A percentile compares a stretch with the other conserved stretches of the same genome.
These are phyloP conservation scores for Ceratobasidium papillatum DNA, from an alignment of 1,284 basidiomycete genomes.

Conservation along the genomic window DNA sequence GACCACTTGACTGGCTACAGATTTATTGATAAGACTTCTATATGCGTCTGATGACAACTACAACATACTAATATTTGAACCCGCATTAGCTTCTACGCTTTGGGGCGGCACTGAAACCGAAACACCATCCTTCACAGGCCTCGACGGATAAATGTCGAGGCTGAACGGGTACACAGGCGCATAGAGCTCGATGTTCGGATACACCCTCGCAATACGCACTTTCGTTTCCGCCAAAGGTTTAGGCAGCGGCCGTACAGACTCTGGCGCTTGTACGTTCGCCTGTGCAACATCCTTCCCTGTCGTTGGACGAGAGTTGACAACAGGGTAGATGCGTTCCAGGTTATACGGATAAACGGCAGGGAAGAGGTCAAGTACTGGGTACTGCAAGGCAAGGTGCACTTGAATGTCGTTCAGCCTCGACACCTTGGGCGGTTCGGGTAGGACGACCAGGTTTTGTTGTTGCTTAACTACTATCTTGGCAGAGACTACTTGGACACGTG, in stretches of 20 bases:
- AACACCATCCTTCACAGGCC: neutral
- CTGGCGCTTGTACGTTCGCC: neutral
- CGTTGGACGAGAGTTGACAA: neutral
- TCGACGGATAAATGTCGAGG: slow-evolving; percentile 38
- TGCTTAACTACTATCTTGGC: neutral
- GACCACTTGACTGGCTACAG: neutral
- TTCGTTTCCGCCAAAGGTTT: neutral
- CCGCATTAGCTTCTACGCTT: neutral
- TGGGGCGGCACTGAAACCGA: neutral
- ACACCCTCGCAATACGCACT: slow-evolving; percentile 25
- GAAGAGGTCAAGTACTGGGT: slow-evolving; percentile 47
- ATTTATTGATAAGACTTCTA: slow-evolving; percentile 24
- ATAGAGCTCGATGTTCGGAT: slow-evolving; percentile 38
- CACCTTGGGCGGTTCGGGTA: neutral
- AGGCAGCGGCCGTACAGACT: neutral
- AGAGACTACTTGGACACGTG: neutral
- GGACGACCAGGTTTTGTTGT: neutral
- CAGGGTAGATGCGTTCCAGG: slow-evolving; percentile 42
- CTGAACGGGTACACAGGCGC: slow-evolving; percentile 39
- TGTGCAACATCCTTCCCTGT: neutral
- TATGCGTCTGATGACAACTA: neutral
- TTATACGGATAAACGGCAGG: slow-evolving; percentile 44
- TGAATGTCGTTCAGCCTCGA: neutral
- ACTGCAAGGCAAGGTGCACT: slow-evolving; percentile 24
- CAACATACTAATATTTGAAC: slow-evolving; percentile 20